Percentiles rank a stretch among this genome's conserved stretches.
Conservation (phyloP, 2,329 filamentous ascomycete genomes). For the Cladosporium colombiae region DNA sequence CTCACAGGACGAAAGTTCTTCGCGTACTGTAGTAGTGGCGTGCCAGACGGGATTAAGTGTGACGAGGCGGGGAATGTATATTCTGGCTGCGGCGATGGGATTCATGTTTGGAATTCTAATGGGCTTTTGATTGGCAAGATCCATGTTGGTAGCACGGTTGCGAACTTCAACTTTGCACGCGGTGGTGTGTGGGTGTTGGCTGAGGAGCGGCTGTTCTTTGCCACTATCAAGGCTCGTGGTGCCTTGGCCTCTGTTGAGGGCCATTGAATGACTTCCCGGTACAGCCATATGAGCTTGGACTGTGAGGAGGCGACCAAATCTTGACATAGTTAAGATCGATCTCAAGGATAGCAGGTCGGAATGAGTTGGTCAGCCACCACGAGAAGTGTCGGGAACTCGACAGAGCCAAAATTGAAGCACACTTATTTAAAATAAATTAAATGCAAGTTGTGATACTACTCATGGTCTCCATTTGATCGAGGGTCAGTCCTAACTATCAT, state of each 20-base stretch:
- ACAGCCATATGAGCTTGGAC: neutral
- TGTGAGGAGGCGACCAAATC: neutral
- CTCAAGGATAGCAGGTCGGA: neutral
- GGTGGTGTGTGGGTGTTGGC: slow-evolving; percentile 26
- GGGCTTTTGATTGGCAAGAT: slow-evolving; percentile 60
- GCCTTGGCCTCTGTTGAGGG: slow-evolving; percentile 24
- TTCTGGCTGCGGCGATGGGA: slow-evolving; percentile 56
- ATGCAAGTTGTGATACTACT: neutral
- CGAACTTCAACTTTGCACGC: slow-evolving; percentile 33
- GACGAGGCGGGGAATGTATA: slow-evolving; percentile 59
- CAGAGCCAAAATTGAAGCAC: neutral
- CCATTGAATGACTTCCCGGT: slow-evolving; percentile 2
- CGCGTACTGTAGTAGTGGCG: slow-evolving; percentile 53
- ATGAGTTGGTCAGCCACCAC: neutral
- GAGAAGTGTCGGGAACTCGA: neutral
- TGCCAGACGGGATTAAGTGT: slow-evolving; percentile 61
- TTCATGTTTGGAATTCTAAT: slow-evolving; percentile 55
- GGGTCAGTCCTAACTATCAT: neutral
- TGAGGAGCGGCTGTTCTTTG: slow-evolving; percentile 27
- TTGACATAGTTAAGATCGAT: neutral
- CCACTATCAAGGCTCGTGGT: slow-evolving; percentile 22
- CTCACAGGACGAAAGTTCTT: slow-evolving; percentile 47
- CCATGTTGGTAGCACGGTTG: slow-evolving; percentile 45
- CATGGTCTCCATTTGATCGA: neutral
- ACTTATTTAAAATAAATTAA: neutral